Evolutionary conservation across 2,329 filamentous ascomycete species (phyloP).

Genomic region (Curvularia sp.): DNA sequence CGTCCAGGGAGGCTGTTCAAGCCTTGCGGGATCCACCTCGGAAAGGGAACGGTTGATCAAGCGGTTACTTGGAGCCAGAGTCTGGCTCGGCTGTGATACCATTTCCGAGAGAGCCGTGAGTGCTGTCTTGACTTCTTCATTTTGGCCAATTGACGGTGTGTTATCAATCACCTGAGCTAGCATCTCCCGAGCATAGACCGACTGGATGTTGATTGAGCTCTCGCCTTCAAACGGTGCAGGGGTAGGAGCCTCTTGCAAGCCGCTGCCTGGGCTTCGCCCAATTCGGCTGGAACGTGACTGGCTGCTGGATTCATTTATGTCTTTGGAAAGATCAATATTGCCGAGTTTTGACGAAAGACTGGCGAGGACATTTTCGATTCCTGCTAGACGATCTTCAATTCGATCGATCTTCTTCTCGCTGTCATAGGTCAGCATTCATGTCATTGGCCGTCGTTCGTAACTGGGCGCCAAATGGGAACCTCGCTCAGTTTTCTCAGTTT

Average conservation of each 20-base stretch:
- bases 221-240: conserved; percentile 57
- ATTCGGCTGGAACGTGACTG: conserved; percentile 34
- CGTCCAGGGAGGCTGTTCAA: conserved; percentile 45
- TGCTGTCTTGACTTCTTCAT: conserved; percentile 44
- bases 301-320: conserved; percentile 31
- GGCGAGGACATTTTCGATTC: conserved; percentile 56
- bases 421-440: conserved; percentile 13
- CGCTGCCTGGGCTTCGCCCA: conserved; percentile 20
- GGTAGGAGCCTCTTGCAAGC: conserved; percentile 35
- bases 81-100: conserved; percentile 38
- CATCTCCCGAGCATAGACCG: conserved; percentile 55
- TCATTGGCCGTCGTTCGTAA: background rate
- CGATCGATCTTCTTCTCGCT: conserved; percentile 62
- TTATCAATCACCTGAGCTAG: conserved; percentile 51
- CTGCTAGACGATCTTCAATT: conserved; percentile 58
- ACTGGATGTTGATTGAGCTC: conserved; percentile 58
- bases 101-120: conserved; percentile 44
- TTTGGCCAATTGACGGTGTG: conserved; percentile 44
- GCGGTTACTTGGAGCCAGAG: conserved; percentile 22
- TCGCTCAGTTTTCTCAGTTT: background rate
- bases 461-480: background rate
- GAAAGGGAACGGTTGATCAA: conserved; percentile 35
- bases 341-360: conserved; percentile 43
- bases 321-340: conserved; percentile 34
- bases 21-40: conserved; percentile 34